These are phyloP conservation scores for Populus deltoides DNA, from an alignment of 345 rosid genomes.

Conservation along the genomic window DNA sequence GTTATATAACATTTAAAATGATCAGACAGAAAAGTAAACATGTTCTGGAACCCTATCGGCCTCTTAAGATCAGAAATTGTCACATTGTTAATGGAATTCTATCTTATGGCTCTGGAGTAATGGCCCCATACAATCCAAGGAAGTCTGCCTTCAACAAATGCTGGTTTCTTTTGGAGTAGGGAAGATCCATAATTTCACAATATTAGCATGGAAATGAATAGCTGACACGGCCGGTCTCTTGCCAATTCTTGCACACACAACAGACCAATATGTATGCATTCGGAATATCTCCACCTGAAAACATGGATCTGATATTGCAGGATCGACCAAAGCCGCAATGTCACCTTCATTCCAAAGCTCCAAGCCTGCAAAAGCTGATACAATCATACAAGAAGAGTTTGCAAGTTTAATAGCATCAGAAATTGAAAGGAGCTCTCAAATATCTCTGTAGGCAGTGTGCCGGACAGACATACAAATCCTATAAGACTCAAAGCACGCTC, in stretches of 20 bases:
- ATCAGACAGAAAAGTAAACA: no score
- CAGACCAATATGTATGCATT: conserved; percentile 25
- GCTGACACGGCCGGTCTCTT: no score
- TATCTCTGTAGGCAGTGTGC: not conserved
- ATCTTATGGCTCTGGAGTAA: no score
- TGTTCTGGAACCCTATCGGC: no score
- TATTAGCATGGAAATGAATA: not conserved
- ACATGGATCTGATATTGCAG: not conserved
- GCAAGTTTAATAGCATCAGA: not conserved
- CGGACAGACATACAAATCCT: conserved; percentile 1
- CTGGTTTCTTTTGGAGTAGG: conserved; percentile 13
- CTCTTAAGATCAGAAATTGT: no score
- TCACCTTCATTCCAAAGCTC: conserved; percentile 18
- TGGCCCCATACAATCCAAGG: no score
- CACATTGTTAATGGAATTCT: no score
- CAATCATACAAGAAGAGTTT: not conserved
- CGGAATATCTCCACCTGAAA: not conserved
- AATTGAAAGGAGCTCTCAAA: no score
- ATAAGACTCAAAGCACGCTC: not conserved
- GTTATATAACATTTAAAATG: no score
- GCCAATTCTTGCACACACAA: conserved; percentile 28
- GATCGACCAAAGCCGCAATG: not conserved
- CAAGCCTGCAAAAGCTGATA: conserved; percentile 14
- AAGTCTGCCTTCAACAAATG: not conserved
- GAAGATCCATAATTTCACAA: conserved; percentile 19